Conservation (phyloP, 495 filamentous ascomycete genomes). For the Aspergillus sclerotiicarbonarius region DNA sequence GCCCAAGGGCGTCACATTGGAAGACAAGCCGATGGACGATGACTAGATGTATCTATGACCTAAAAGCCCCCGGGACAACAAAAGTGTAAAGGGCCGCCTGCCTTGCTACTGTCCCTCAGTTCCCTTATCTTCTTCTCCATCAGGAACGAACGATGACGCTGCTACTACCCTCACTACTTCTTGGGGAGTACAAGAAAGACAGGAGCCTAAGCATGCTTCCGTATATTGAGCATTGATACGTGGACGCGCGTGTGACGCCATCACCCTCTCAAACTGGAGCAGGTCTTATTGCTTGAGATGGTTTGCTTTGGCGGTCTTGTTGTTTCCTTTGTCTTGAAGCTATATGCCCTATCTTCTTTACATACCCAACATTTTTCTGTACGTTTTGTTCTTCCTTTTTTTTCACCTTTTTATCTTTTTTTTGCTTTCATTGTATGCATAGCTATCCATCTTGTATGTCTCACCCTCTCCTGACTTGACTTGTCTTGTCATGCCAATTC, state of each 20-base stretch:
- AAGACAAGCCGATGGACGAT: conserved; percentile 84
- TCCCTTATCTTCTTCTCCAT: no score
- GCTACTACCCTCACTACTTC: background rate
- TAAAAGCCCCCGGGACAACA: background rate
- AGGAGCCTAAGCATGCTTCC: background rate
- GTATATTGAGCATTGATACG: background rate
- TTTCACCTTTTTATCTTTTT: conserved; percentile 16
- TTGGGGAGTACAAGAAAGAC: background rate
- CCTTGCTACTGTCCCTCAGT: background rate
- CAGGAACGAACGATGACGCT: background rate
- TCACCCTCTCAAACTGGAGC: background rate
- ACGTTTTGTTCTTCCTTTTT: conserved; percentile 16
- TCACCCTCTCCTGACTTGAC: background rate
- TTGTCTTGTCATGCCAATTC: background rate
- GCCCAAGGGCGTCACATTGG: conserved; percentile 69
- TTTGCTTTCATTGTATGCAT: conserved; percentile 14
- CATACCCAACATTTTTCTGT: conserved; percentile 22
- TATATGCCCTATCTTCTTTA: conserved; percentile 19
- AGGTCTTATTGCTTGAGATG: background rate
- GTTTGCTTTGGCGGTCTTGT: background rate
- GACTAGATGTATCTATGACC: conserved; percentile 13
- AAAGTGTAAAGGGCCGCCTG: background rate
- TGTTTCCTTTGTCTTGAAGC: conserved; percentile 15
- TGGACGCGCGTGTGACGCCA: background rate
- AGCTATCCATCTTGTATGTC: conserved; percentile 5